Evolutionary conservation across 2,329 filamentous ascomycete genomes (phyloP).

Genomic region (Pseudocercospora crystallina): DNA sequence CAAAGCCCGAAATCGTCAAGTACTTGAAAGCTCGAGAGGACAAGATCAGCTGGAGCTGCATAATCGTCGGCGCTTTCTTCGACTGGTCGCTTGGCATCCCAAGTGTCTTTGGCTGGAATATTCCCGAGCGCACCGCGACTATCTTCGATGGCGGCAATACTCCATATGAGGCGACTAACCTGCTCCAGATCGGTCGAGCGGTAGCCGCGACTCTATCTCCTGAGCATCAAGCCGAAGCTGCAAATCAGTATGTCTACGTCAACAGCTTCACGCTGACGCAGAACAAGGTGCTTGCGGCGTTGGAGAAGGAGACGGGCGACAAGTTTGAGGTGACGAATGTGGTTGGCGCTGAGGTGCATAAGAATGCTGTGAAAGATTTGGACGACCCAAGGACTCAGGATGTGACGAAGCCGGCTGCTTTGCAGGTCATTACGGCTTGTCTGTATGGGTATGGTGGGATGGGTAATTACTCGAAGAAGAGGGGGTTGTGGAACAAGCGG

Average conservation of each 20-base stretch:
- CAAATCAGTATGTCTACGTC: conserved; percentile 1
- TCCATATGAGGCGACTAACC: background rate
- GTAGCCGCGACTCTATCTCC: background rate
- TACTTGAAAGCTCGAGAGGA: background rate
- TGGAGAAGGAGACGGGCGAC: background rate
- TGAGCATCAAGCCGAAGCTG: background rate
- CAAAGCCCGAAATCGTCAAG: background rate
- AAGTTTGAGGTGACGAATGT: background rate
- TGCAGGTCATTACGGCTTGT: no score
- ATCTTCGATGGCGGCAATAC: background rate
- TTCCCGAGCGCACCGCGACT: background rate
- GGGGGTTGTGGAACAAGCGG: no score
- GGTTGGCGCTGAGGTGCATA: background rate
- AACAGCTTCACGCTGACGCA: background rate
- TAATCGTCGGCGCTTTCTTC: background rate
- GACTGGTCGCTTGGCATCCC: background rate
- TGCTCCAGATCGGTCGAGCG: background rate
- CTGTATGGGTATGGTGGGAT: no score
- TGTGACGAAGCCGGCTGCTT: no score
- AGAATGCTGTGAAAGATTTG: background rate
- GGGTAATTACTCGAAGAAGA: no score
- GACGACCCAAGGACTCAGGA: no score
- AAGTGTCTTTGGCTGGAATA: background rate
- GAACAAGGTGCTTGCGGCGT: background rate
- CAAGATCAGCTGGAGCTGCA: background rate